phyloP scores from a whole-genome alignment of 805 yeast species.

The Wickerhamomyces tratensis region DNA sequence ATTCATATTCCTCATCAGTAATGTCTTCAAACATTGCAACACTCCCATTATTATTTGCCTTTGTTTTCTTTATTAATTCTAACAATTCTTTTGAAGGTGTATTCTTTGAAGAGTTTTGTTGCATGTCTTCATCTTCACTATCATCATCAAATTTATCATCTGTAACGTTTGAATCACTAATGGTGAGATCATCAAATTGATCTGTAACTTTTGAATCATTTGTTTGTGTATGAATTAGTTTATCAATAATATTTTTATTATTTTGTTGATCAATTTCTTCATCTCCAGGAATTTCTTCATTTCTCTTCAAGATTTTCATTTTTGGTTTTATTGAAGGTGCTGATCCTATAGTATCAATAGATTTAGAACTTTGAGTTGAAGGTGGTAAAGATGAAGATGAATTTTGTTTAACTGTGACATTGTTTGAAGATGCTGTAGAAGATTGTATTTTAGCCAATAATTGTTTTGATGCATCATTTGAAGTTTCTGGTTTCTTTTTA shows the following conservation, averaged over 20 bases:
- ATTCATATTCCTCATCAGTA: slow-evolving; percentile 12
- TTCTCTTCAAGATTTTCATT: slow-evolving; percentile 14
- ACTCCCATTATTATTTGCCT: slow-evolving; percentile 3
- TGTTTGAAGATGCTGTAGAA: background rate
- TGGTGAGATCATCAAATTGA: too few species aligned
- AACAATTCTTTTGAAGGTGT: slow-evolving; percentile 12
- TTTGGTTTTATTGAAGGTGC: slow-evolving; percentile 7
- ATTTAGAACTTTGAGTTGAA: background rate
- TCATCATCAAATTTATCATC: background rate
- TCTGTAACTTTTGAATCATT: too few species aligned
- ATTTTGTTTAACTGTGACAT: background rate
- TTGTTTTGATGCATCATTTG: slow-evolving; percentile 8
- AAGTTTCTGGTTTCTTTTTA: background rate
- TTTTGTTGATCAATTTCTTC: background rate
- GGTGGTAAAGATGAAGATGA: background rate
- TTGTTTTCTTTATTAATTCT: slow-evolving; percentile 11
- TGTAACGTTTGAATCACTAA: background rate
- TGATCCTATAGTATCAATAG: background rate
- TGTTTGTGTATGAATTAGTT: background rate
- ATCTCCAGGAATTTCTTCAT: slow-evolving; percentile 3
- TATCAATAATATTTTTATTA: background rate
- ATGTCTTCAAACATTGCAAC: slow-evolving; percentile 15
- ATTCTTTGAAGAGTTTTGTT: too few species aligned
- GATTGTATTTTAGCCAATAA: slow-evolving; percentile 8
- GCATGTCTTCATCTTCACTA: background rate